phyloP scores from a whole-genome alignment of 2,329 filamentous ascomycete genomes.

The Triangularia verruculosa region DNA sequence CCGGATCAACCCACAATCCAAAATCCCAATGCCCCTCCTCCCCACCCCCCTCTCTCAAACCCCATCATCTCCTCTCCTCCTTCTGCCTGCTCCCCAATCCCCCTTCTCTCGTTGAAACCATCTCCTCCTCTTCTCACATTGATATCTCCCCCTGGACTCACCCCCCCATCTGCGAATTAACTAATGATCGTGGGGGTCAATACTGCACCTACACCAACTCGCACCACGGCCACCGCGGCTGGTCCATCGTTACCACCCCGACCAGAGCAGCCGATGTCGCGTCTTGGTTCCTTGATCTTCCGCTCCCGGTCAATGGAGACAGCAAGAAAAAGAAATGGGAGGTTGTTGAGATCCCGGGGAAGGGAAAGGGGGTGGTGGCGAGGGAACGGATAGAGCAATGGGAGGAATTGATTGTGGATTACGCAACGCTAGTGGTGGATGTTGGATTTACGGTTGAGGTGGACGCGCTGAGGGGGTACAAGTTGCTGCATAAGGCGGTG shows the following conservation, averaged over 20 bases:
- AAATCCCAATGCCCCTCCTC: not conserved
- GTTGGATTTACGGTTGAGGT: slow-evolving; percentile 31
- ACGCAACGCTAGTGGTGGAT: slow-evolving; percentile 34
- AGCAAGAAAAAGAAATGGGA: slow-evolving; percentile 25
- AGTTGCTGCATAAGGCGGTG: slow-evolving; percentile 31
- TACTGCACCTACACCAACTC: slow-evolving; percentile 34
- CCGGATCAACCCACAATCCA: not conserved
- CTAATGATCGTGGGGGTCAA: slow-evolving; percentile 10
- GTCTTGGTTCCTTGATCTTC: slow-evolving; percentile 30
- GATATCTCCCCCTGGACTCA: slow-evolving; percentile 30
- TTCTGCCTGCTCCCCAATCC: not conserved
- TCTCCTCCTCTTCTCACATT: not conserved
- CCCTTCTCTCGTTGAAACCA: not conserved
- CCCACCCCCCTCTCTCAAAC: not conserved
- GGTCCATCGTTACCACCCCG: slow-evolving; percentile 37
- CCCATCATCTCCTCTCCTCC: not conserved
- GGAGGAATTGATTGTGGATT: slow-evolving; percentile 34
- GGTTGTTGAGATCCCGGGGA: slow-evolving; percentile 34
- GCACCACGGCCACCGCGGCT: slow-evolving; percentile 29
- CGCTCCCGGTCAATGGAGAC: not conserved
- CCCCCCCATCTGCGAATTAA: slow-evolving; percentile 26
- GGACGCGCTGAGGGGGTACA: slow-evolving; percentile 30
- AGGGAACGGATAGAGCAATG: slow-evolving; percentile 30
- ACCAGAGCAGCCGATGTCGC: slow-evolving; percentile 33
- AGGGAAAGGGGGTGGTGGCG: slow-evolving; percentile 35